Evolutionary conservation across 2,329 filamentous ascomycete genomes (phyloP).

Genomic region (Ceratocystis alfenasii): DNA sequence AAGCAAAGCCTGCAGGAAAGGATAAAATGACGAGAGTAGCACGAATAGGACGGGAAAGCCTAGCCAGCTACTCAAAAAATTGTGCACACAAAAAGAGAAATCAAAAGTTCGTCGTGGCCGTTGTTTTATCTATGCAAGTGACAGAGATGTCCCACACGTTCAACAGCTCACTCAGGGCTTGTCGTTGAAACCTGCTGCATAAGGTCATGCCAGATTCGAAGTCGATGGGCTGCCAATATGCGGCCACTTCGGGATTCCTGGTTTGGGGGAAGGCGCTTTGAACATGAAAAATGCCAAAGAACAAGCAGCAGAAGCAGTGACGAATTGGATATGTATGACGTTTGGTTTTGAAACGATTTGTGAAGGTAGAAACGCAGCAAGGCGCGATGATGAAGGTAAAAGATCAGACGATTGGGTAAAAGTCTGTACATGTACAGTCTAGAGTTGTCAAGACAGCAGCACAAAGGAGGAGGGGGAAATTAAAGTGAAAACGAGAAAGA

Average conservation of each 20-base stretch:
- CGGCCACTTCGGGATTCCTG: constrained; percentile 11
- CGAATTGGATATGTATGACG: background rate
- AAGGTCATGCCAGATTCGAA: constrained; percentile 11
- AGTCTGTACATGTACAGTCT: background rate
- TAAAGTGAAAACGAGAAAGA: constrained; percentile 5
- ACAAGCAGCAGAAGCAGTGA: constrained; percentile 2
- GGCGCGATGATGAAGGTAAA: background rate
- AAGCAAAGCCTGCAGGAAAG: constrained; percentile 1
- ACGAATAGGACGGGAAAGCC: background rate
- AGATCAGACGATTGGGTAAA: background rate
- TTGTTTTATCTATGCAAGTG: background rate
- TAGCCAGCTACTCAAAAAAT: background rate
- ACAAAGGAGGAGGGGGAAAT: constrained; percentile 8
- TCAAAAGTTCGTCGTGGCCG: background rate
- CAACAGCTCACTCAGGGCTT: constrained; percentile 2
- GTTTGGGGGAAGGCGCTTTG: constrained; percentile 1
- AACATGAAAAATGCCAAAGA: background rate
- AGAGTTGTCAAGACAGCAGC: background rate
- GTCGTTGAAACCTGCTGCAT: constrained; percentile 10
- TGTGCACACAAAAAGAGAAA: background rate
- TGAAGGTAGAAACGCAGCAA: background rate
- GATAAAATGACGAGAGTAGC: background rate
- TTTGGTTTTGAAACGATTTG: background rate
- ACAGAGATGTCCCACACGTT: background rate
- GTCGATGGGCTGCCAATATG: constrained; percentile 9